Evolutionary conservation across 495 filamentous ascomycete genomes (phyloP).

Genomic region (Staphylotrichum longicolle): DNA sequence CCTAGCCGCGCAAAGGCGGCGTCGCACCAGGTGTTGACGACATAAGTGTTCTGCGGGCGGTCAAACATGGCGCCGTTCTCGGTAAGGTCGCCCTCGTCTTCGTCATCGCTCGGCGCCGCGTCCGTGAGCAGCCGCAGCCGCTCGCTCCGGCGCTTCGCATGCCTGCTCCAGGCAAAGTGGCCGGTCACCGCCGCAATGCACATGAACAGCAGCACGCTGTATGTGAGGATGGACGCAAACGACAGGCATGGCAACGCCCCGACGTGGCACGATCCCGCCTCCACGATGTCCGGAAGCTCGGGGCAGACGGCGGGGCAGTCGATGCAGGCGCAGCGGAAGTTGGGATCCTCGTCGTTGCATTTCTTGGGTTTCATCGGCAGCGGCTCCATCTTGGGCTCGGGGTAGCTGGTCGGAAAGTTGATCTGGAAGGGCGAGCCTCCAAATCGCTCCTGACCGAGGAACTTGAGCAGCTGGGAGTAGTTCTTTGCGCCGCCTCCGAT

Average conservation of each 20-base stretch:
- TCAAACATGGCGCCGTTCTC: slow-evolving; percentile 68
- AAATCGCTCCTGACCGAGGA: slow-evolving; percentile 84
- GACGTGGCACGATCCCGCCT: slow-evolving; percentile 71
- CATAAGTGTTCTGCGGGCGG: slow-evolving; percentile 67
- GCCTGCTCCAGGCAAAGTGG: slow-evolving; percentile 70
- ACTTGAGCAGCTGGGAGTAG: slow-evolving; percentile 78
- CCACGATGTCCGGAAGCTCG: slow-evolving; percentile 66
- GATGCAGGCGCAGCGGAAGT: slow-evolving; percentile 86
- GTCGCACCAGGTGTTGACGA: slow-evolving; percentile 74
- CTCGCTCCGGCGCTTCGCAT: slow-evolving; percentile 71
- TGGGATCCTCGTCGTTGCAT: slow-evolving; percentile 83
- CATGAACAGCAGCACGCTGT: slow-evolving; percentile 67
- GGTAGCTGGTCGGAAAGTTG: slow-evolving; percentile 72
- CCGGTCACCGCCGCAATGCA: slow-evolving; percentile 65
- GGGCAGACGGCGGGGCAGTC: slow-evolving; percentile 87
- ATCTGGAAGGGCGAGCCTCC: slow-evolving; percentile 96
- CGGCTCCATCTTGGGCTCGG: slow-evolving; percentile 62
- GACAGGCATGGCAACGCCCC: slow-evolving; percentile 86
- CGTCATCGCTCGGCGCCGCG: slow-evolving; percentile 78
- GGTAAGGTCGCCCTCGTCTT: slow-evolving; percentile 80
- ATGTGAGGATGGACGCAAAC: slow-evolving; percentile 84
- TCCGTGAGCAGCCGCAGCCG: slow-evolving; percentile 83
- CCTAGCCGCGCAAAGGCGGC: slow-evolving; percentile 81
- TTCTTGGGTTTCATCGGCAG: slow-evolving; percentile 66
- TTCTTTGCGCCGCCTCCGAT: slow-evolving; percentile 95